phyloP scores from a whole-genome alignment of 2,329 filamentous ascomycete genomes.

The Cercospora citrullina region DNA sequence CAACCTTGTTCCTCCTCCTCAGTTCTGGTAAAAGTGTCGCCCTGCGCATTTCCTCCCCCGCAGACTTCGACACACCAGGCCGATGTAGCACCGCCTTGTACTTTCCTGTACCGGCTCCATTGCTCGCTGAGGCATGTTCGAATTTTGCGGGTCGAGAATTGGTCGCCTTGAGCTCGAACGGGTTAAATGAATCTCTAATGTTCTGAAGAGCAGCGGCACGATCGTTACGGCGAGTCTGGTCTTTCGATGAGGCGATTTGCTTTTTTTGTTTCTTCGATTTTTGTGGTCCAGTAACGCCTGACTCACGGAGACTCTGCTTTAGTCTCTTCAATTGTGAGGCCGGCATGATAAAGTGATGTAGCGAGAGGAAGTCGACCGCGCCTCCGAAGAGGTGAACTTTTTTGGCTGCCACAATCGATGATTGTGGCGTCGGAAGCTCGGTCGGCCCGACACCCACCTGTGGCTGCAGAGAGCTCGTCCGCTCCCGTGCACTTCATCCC shows the following conservation, averaged over 20 bases:
- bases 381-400: constrained; percentile 22
- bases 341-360: constrained; percentile 61
- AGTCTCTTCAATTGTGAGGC: constrained; percentile 95
- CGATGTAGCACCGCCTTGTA: constrained; percentile 62
- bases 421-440: constrained; percentile 3
- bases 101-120: constrained; percentile 49
- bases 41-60: constrained; percentile 82
- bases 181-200: constrained; percentile 96
- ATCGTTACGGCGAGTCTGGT: constrained; percentile 67
- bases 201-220: constrained; percentile 75
- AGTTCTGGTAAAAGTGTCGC: constrained; percentile 87
- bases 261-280: constrained; percentile 94
- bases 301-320: constrained; percentile 84
- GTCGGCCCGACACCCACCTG: neutral
- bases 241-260: constrained; percentile 24
- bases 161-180: constrained; percentile 78
- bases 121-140: constrained; percentile 54
- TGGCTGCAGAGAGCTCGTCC: neutral
- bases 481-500: neutral
- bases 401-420: constrained; percentile 12
- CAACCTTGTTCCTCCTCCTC: constrained; percentile 84
- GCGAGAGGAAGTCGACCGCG: neutral
- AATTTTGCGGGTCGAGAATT: constrained; percentile 74
- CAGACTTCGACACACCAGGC: constrained; percentile 80
- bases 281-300: constrained; percentile 86